Evolutionary conservation across 352 stramenopile species (phyloP), one percentile per base, ranked within the genome.

Genomic region (Globisporangium nagaii): DNA sequence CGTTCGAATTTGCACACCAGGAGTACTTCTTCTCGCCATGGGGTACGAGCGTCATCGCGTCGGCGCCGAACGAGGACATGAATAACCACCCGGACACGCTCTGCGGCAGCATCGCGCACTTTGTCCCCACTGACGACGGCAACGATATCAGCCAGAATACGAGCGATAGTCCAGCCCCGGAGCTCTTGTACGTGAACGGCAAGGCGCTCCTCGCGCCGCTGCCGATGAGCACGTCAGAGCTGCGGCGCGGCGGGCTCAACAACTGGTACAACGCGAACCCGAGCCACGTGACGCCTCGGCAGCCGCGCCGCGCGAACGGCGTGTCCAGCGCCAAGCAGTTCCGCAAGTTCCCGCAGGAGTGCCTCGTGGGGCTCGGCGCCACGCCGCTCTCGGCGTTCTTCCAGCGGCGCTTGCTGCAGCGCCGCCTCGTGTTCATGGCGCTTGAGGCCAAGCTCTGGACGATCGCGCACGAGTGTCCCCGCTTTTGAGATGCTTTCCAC

Each of bases 1-100:
- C 74, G 15, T 90, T 69, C 56, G 76, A 79, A 24, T 55, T 86
- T 7, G 65, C 71, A 0, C 66, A 73, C 24, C 45, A 51, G 5
- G 47, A 67, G 22, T 88, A 88, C 43, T 70, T 66, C 42, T 90
- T 90, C 49, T 85, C 74, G 0, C 75, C 75, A 0, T 84, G 74
- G 72, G 66, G 71, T 0, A 62, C 71, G 17, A 75, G 66, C 12
- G 68, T 70, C 2, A 68, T 86, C 11, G 65, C 71, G 22, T 81
- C 72, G 1, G 58, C 64, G 0, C 35, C 71, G 19, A 83, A 84
- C 52, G 25, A 74, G 30, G 79, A 89, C 49, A 67, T 78, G 41
- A 56, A 58, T 24, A 62, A 65, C 8, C 72, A 87, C 53, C 67
- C 67, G 12, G 60, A 73, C 37, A 84, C 71, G 12, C 45, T 87